Base-by-base conservation (phyloP, 1,284 basidiomycete species). In the Tranzscheliella williamsii region DNA sequence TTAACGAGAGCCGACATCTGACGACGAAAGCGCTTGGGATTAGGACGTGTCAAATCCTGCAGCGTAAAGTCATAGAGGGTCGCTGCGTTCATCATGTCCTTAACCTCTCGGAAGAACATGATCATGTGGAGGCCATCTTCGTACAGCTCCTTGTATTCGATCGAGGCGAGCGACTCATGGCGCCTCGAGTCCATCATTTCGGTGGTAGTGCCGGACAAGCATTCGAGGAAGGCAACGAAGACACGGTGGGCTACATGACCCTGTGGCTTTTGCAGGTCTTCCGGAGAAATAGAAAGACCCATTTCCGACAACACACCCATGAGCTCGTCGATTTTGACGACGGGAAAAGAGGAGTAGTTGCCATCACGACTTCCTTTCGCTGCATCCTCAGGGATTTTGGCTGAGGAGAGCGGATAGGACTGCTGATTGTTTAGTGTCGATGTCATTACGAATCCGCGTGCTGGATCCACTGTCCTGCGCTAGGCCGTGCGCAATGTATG, bases 1-100 rank as follows among this genome's bases (percentile, higher is more conserved):
- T 77, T 77, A 61, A 74, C 63, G 11, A 77, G 48, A 4, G 72
- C 75, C 9, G 62, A 72, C 53, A 77, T 69, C 36, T 76, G 73
- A 20, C 69, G 57, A 42, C 70, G 63, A 54, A 76, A 75, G 1
- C 73, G 62, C 42, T 75, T 76, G 4, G 70, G 38, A 24, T 70
- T 58, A 21, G 75, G 75, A 15, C 71, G 55, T 24, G 68, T 75
- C 20, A 77, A 43, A 47, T 77, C 75, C 33, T 67, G 58, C 16
- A 75, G 42, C n/a, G 60, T 64, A 23, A 77, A 77, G 37, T 77
- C 73, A 40, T 54, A 50, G 12, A 77, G 56, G 9, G 61, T 64
- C 4, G 75, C 66, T 11, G 67, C 65, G 22, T 64, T 58, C 70
- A 77, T 72, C 67, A 77, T 70, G 27, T 65, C 63, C 30, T 71